phyloP scores from a whole-genome alignment of 1,284 basidiomycete genomes.

The Cryptococcus maquisensis region DNA sequence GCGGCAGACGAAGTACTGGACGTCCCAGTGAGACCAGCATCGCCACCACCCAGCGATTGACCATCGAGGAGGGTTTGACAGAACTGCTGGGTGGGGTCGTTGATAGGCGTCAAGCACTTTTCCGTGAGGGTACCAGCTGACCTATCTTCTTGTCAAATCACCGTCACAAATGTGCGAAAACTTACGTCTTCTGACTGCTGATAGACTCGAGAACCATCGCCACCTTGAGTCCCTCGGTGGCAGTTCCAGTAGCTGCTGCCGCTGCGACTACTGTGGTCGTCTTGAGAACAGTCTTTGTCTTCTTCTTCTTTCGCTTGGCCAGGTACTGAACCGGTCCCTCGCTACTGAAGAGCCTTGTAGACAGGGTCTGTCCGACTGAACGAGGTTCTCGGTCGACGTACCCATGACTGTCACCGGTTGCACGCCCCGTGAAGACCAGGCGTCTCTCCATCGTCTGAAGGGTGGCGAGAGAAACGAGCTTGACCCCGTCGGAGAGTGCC shows the following conservation, averaged over 20 bases:
- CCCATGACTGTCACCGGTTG: too few relatives aligned
- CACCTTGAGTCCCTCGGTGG: conserved; percentile 5
- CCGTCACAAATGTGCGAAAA: neutral
- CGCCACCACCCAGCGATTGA: conserved; percentile 5
- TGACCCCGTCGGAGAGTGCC: neutral
- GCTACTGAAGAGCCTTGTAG: too few relatives aligned
- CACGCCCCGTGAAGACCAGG: conserved; percentile 9
- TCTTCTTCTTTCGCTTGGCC: neutral
- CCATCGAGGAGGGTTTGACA: conserved; percentile 20
- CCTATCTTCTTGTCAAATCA: conserved; percentile 5
- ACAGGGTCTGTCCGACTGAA: too few relatives aligned
- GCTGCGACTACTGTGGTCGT: conserved; percentile 1
- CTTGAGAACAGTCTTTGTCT: neutral
- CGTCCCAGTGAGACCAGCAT: neutral
- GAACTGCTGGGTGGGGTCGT: conserved; percentile 19
- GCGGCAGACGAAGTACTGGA: neutral
- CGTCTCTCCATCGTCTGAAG: neutral
- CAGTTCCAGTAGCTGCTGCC: neutral
- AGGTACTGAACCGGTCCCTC: too few relatives aligned
- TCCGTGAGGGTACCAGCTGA: conserved; percentile 17
- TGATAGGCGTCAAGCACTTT: conserved; percentile 19
- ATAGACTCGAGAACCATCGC: conserved; percentile 6
- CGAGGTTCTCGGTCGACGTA: too few relatives aligned
- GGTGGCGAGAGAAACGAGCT: neutral
- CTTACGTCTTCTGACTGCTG: conserved; percentile 5